These are phyloP conservation scores for Colletotrichum lini DNA, from an alignment of 2,329 filamentous ascomycete species.

Conservation along the genomic window DNA sequence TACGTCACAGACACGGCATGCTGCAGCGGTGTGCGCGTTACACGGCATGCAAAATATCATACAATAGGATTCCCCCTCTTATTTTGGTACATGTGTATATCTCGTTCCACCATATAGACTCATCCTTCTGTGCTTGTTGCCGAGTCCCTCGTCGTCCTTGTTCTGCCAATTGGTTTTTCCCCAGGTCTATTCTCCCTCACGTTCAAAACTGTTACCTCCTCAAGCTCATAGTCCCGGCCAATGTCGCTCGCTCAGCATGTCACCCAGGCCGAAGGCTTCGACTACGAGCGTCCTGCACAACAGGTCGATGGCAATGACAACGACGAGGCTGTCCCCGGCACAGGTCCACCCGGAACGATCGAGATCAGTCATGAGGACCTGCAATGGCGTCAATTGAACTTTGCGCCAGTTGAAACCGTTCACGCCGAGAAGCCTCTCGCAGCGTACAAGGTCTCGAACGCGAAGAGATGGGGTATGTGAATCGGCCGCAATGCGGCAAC, in stretches of 20 bases:
- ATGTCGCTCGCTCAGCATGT: conserved; percentile 62
- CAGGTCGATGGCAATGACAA: conserved; percentile 44
- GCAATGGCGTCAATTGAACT: conserved; percentile 47
- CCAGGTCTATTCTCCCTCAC: no score
- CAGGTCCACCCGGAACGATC: conserved; percentile 42
- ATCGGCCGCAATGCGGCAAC: neutral
- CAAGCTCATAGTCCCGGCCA: neutral
- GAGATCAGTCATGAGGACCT: conserved; percentile 31
- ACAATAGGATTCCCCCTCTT: conserved; percentile 6
- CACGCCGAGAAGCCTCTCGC: conserved; percentile 48
- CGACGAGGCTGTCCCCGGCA: conserved; percentile 47
- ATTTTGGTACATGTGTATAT: neutral
- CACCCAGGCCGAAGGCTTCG: conserved; percentile 58
- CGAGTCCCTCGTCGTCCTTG: no score
- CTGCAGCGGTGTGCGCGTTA: conserved; percentile 14
- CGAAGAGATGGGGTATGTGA: conserved; percentile 47
- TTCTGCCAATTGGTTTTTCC: no score
- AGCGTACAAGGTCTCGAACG: conserved; percentile 51
- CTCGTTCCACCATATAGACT: neutral
- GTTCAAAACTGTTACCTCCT: no score
- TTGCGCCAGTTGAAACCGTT: conserved; percentile 47
- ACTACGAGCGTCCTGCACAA: conserved; percentile 51
- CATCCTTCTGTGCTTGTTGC: no score
- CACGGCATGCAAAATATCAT: neutral
- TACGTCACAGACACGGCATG: conserved; percentile 40